phyloP scores from a whole-genome alignment of 306 rosid genomes.

The Citrullus mucosospermus region DNA sequence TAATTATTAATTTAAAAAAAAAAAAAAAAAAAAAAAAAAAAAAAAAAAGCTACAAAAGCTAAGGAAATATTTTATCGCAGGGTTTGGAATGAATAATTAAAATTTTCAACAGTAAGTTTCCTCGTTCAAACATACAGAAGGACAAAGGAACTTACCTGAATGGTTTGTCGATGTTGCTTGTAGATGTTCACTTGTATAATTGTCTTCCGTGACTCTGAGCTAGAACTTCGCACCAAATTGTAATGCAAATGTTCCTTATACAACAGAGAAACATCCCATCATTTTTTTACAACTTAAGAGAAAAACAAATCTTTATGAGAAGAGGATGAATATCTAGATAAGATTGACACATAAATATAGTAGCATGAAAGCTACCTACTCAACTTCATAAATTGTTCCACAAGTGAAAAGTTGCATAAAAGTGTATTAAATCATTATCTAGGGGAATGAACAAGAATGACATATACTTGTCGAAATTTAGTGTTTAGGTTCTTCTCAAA shows the following conservation, averaged over 20 bases:
- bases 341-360: no score
- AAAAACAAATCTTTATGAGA: background rate
- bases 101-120: background rate
- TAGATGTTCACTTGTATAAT: slow-evolving; percentile 57
- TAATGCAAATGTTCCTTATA: slow-evolving; percentile 61
- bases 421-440: no score
- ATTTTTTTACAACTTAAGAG: background rate
- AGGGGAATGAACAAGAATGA: no score
- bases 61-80: background rate
- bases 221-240: slow-evolving; percentile 53
- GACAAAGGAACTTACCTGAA: slow-evolving; percentile 40
- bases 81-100: background rate
- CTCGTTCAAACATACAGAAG: background rate
- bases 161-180: slow-evolving; percentile 85
- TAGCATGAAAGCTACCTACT: no score
- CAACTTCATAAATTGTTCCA: no score
- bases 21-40: background rate
- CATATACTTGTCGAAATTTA: no score
- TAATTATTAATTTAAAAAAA: background rate
- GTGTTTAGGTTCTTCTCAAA: no score
- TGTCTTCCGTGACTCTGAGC: slow-evolving; percentile 45
- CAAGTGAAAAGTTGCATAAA: no score
- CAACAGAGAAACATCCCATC: background rate
- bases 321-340: no score
- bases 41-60: background rate